phyloP scores from a whole-genome alignment of 352 stramenopile genomes.

The Pythium guiyangense region DNA sequence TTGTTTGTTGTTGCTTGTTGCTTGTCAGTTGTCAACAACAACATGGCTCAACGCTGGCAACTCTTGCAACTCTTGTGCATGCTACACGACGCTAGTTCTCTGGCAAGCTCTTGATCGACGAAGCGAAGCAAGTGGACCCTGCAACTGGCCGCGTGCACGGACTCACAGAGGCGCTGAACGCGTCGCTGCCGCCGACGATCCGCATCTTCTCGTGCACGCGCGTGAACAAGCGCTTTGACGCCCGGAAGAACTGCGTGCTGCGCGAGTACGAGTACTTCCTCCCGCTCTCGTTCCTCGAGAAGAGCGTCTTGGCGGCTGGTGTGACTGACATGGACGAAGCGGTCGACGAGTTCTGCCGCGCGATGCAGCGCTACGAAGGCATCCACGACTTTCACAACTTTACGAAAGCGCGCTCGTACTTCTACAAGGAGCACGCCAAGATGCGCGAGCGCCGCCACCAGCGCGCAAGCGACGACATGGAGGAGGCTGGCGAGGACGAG shows the following conservation, averaged over 20 bases:
- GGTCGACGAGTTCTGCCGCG: slow-evolving; percentile 38
- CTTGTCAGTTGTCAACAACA: neutral
- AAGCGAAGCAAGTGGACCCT: slow-evolving; percentile 58
- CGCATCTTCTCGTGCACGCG: slow-evolving; percentile 85
- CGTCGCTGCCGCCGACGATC: slow-evolving; percentile 67
- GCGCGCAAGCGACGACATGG: too few relatives aligned
- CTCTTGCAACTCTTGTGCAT: too few relatives aligned
- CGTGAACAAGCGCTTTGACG: slow-evolving; percentile 89
- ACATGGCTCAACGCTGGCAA: neutral
- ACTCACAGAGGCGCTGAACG: slow-evolving; percentile 71
- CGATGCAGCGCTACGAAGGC: slow-evolving; percentile 70
- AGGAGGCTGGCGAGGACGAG: too few relatives aligned
- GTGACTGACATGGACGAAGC: slow-evolving; percentile 36
- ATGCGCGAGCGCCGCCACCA: slow-evolving; percentile 15
- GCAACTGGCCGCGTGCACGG: slow-evolving; percentile 49
- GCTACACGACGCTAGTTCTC: slow-evolving; percentile 62
- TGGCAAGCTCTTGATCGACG: slow-evolving; percentile 83
- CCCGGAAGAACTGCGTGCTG: slow-evolving; percentile 81
- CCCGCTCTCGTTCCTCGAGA: slow-evolving; percentile 68
- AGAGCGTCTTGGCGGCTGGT: slow-evolving; percentile 25
- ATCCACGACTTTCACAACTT: slow-evolving; percentile 92
- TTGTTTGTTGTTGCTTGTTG: neutral
- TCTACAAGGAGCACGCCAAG: slow-evolving; percentile 68
- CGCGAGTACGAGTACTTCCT: slow-evolving; percentile 92
- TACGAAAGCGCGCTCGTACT: slow-evolving; percentile 73